These are phyloP conservation scores for Sporothrix sp. DNA, from an alignment of 2,329 filamentous ascomycete species.

Conservation along the genomic window DNA sequence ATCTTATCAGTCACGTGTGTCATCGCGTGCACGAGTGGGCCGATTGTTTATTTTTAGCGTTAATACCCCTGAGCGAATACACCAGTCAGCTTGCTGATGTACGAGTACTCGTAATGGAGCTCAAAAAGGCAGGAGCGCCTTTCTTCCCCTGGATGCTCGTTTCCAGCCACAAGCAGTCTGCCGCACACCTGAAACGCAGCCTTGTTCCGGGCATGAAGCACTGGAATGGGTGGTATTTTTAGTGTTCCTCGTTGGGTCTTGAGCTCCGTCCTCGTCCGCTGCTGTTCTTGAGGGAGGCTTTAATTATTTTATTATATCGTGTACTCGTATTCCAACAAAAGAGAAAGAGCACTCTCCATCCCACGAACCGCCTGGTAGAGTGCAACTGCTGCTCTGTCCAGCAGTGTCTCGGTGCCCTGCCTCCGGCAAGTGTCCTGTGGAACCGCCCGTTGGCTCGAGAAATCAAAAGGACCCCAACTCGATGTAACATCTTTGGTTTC, in stretches of 20 bases:
- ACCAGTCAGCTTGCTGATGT: too few species aligned
- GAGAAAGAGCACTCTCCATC: not conserved
- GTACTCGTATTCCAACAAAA: not conserved
- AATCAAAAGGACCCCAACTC: not conserved
- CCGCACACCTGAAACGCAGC: slow-evolving; percentile 37
- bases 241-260: too few species aligned
- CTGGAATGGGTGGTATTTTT: too few species aligned
- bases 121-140: not conserved
- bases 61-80: not conserved
- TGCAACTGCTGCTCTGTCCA: too few species aligned
- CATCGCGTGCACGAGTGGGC: too few species aligned
- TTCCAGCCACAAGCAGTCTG: slow-evolving; percentile 25
- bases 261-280: too few species aligned
- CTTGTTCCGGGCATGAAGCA: slow-evolving; percentile 13
- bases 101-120: too few species aligned
- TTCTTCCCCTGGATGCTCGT: not conserved
- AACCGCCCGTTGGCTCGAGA: not conserved
- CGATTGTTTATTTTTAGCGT: slow-evolving; percentile 7
- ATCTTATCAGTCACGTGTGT: slow-evolving; percentile 11
- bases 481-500: slow-evolving; percentile 14
- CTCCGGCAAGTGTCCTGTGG: not conserved
- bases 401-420: slow-evolving; percentile 10
- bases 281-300: too few species aligned
- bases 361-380: too few species aligned
- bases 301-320: too few species aligned